phyloP scores from a whole-genome alignment of 164 flowering plant species.

The Vitis labrusca region DNA sequence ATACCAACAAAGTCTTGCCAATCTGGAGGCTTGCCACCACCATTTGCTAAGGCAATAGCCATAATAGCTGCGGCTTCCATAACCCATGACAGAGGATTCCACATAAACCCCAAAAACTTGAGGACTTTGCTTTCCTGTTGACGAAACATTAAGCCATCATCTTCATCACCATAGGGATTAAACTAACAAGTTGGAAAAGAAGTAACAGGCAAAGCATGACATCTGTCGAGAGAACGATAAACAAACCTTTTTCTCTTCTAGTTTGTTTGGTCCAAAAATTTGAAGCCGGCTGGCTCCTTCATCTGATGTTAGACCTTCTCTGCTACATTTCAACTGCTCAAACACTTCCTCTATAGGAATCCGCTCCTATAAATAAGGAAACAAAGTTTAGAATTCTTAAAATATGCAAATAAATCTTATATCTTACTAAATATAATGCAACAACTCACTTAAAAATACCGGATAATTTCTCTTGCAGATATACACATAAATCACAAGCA shows the following conservation, averaged over 20 bases:
- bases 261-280: constrained; percentile 78
- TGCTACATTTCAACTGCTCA: constrained; percentile 68
- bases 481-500: too few relatives aligned
- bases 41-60: constrained; percentile 79
- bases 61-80: constrained; percentile 81
- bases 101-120: constrained; percentile 83
- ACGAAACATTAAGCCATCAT: constrained; percentile 3
- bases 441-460: too few relatives aligned
- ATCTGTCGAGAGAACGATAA: neutral
- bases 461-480: too few relatives aligned
- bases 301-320: constrained; percentile 61
- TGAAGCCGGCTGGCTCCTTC: constrained; percentile 71
- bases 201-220: neutral
- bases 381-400: neutral
- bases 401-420: neutral
- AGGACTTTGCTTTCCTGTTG: constrained; percentile 70
- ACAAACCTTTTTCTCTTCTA: constrained; percentile 76
- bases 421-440: too few relatives aligned
- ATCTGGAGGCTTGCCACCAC: constrained; percentile 72
- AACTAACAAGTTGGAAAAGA: neutral
- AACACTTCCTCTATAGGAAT: constrained; percentile 75
- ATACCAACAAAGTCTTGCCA: constrained; percentile 85
- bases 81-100: constrained; percentile 85
- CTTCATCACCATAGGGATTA: neutral
- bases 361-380: constrained; percentile 38